Evolutionary conservation across 768 basidiomycete genomes (phyloP), one percentile per base, ranked within the genome.

Genomic region (Macrocybe gigantea): DNA sequence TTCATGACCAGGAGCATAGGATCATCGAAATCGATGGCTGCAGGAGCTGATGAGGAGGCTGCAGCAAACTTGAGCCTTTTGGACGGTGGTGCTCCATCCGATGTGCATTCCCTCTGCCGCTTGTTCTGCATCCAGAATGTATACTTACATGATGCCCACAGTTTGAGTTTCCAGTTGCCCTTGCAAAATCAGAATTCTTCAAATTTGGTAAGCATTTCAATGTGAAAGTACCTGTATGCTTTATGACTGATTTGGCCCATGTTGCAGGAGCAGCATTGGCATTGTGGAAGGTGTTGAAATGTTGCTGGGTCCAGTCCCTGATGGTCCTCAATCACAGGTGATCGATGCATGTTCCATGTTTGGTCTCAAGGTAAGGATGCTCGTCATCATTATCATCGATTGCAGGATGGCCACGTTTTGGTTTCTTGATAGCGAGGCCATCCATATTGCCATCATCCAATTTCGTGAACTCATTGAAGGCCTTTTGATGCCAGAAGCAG

Each of bases 151-250:
- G 49, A 10, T 1, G 51, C 44, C 48, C 48, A 57, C 5, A 34
- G 9, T 22, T 50, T 44, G 12, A 54, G 50, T 36, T 57, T 57
- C 56, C 56, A 57, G n/a, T 7, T 29, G 5, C 38, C 44, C n/a
- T 50, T 49, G 38, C 56, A 54, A 9, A 55, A 35, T 6, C 32
- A 30, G 41, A 57, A 55, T 38, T 57, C 54, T 8, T 14, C n/a
- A 38, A 55, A 57, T 33, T 55, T 49, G 30, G 11, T 34, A 7
- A 22, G 6, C 53, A 55, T 55, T 35, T 54, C 39, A 10, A 12
- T 22, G 39, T 46, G 37, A 14, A 53, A 41, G 32, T 47, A 55
- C 4, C 53, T 45, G 39, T 43, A 36, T 2, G 42, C 53, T 30
- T 45, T 30, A 14, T 34, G 30, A 2, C 37, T 38, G 12, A 50